phyloP scores from a whole-genome alignment of 2,329 filamentous ascomycete genomes.

The Dactylellina sp. region DNA sequence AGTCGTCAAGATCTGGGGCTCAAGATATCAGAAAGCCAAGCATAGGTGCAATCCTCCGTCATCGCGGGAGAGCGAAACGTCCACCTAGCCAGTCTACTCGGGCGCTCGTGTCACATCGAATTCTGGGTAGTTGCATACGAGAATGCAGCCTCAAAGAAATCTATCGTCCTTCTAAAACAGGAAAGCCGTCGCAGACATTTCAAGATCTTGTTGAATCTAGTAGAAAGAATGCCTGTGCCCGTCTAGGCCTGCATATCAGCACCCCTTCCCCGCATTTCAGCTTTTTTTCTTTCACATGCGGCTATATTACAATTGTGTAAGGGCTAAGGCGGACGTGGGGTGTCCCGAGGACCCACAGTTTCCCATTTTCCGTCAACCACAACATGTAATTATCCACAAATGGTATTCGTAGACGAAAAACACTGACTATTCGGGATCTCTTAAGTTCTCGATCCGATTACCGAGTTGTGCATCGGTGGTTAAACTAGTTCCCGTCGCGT shows the following conservation, averaged over 20 bases:
- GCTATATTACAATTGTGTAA: not conserved
- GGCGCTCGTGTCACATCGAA: slow-evolving; percentile 9
- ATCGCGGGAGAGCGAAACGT: not conserved
- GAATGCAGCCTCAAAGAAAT: not conserved
- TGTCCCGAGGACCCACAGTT: slow-evolving; percentile 40
- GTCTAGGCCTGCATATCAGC: not conserved
- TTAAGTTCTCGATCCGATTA: not conserved
- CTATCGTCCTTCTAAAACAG: slow-evolving; percentile 33
- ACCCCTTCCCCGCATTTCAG: slow-evolving; percentile 38
- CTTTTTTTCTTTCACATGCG: too few relatives aligned
- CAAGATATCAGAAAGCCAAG: not conserved
- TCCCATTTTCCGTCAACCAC: not conserved
- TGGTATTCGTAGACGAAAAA: slow-evolving; percentile 9
- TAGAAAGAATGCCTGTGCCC: not conserved
- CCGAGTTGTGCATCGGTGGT: slow-evolving; percentile 1
- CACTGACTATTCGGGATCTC: not conserved
- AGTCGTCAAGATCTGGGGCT: not conserved
- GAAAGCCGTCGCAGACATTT: slow-evolving; percentile 37
- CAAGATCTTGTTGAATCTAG: not conserved
- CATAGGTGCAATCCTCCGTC: not conserved
- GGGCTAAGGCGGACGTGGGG: slow-evolving; percentile 16
- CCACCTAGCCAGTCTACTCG: slow-evolving; percentile 9
- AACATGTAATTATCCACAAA: slow-evolving; percentile 5
- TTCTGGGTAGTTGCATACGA: slow-evolving; percentile 1
- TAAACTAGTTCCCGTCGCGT: not conserved